Percentiles rank a stretch among this genome's conserved stretches.
Conservation (phyloP, 2,329 filamentous ascomycete genomes). For the Curvularia verruculosa region DNA sequence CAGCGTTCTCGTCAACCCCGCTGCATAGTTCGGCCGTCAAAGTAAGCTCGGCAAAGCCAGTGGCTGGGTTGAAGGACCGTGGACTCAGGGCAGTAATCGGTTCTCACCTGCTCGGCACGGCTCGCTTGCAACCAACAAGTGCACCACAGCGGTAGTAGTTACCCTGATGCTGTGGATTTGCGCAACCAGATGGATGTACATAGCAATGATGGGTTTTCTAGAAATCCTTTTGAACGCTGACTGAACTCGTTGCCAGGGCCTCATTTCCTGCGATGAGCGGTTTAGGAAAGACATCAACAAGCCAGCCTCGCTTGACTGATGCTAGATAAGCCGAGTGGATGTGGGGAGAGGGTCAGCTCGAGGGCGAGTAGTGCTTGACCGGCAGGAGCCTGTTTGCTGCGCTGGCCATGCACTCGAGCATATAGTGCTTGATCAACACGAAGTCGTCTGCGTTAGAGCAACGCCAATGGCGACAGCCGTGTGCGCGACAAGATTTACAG, state of each 20-base stretch:
- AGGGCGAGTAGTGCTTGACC: conserved; percentile 1
- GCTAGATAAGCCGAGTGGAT: background rate
- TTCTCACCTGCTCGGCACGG: background rate
- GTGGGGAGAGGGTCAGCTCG: background rate
- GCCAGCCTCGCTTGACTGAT: background rate
- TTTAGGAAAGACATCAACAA: background rate
- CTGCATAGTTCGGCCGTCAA: background rate
- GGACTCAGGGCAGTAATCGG: background rate
- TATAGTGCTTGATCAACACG: conserved; percentile 7
- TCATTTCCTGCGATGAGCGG: background rate
- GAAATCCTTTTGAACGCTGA: conserved; percentile 2
- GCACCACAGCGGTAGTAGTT: conserved; percentile 1
- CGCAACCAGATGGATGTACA: conserved; percentile 1
- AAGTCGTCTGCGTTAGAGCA: background rate
- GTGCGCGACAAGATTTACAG: conserved; percentile 5
- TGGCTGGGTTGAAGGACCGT: background rate
- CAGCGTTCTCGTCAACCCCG: background rate
- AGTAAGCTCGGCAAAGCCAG: background rate
- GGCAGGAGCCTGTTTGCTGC: conserved; percentile 3
- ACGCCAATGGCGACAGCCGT: conserved; percentile 1
- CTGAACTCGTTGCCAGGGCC: background rate
- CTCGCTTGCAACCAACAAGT: background rate
- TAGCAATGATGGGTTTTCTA: background rate
- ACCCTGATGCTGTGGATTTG: background rate
- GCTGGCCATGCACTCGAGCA: conserved; percentile 6